phyloP scores from a whole-genome alignment of 768 basidiomycete species.

The Crassisporium funariophilum region DNA sequence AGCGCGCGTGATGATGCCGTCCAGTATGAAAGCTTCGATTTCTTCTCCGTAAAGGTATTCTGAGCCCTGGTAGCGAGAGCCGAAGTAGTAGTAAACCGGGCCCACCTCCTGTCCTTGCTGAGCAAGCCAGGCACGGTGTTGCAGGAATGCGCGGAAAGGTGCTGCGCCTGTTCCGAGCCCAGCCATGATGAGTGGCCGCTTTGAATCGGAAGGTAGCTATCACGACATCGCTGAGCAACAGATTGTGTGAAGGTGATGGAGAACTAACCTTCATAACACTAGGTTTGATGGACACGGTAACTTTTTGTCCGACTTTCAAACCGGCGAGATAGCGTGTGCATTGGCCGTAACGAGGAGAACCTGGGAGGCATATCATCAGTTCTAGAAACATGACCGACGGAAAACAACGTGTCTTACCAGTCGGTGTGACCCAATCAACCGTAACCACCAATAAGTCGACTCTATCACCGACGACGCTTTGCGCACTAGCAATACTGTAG shows the following conservation, averaged over 20 bases:
- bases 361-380: slow-evolving; percentile 38
- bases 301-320: slow-evolving; percentile 84
- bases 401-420: slow-evolving; percentile 52
- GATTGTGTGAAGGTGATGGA: background rate
- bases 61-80: slow-evolving; percentile 91
- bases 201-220: slow-evolving; percentile 80
- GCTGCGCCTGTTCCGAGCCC: slow-evolving; percentile 98
- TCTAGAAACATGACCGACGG: background rate
- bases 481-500: slow-evolving; percentile 96
- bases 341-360: slow-evolving; percentile 82
- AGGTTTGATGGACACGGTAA: slow-evolving; percentile 97
- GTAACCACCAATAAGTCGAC: slow-evolving; percentile 96
- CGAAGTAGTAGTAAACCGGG: slow-evolving; percentile 97
- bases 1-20: slow-evolving; percentile 82
- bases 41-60: slow-evolving; percentile 98
- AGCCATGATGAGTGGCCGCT: slow-evolving; percentile 96
- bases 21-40: slow-evolving; percentile 90
- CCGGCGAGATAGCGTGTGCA: slow-evolving; percentile 93
- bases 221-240: background rate
- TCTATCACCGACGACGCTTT: slow-evolving; percentile 91
- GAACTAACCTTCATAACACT: slow-evolving; percentile 94
- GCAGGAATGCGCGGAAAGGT: slow-evolving; percentile 98
- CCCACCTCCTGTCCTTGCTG: slow-evolving; percentile 80
- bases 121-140: slow-evolving; percentile 86
- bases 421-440: slow-evolving; percentile 89